Percentiles rank a stretch among this genome's conserved stretches.
phyloP scores from a whole-genome alignment of 768 basidiomycete species.

The Candolleomyces efflorescens region DNA sequence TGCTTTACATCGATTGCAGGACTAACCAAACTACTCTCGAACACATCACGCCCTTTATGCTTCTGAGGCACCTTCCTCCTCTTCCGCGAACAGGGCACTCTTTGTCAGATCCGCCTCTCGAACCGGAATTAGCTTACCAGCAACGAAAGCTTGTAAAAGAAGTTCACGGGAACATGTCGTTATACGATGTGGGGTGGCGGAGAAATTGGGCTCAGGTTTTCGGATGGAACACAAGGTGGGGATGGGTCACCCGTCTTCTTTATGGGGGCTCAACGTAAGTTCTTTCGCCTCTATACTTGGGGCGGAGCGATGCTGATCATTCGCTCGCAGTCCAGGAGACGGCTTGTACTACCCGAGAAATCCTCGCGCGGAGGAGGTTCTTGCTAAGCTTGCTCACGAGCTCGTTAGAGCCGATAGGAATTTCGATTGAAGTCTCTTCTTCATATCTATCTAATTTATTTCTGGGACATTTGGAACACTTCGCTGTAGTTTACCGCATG shows the following conservation, averaged over 20 bases:
- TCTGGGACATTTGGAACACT: neutral
- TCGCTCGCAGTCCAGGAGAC: conserved; percentile 49
- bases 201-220: conserved; percentile 68
- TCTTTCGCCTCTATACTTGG: neutral
- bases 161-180: conserved; percentile 53
- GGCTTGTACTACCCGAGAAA: conserved; percentile 68
- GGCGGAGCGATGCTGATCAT: neutral
- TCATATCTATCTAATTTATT: neutral
- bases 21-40: conserved; percentile 88
- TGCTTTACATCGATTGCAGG: conserved; percentile 27
- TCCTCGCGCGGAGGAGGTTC: conserved; percentile 59
- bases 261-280: conserved; percentile 66
- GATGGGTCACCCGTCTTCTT: conserved; percentile 50
- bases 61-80: conserved; percentile 67
- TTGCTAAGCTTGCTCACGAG: conserved; percentile 60
- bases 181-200: conserved; percentile 75
- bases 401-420: conserved; percentile 56
- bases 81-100: conserved; percentile 46
- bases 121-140: conserved; percentile 61
- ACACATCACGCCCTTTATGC: conserved; percentile 66
- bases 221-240: conserved; percentile 49
- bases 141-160: conserved; percentile 64
- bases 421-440: conserved; percentile 18
- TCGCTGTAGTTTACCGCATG: too few relatives aligned
- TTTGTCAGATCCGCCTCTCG: conserved; percentile 66